phyloP scores from a whole-genome alignment of 164 flowering plant species.

The Magnolia sinica region DNA sequence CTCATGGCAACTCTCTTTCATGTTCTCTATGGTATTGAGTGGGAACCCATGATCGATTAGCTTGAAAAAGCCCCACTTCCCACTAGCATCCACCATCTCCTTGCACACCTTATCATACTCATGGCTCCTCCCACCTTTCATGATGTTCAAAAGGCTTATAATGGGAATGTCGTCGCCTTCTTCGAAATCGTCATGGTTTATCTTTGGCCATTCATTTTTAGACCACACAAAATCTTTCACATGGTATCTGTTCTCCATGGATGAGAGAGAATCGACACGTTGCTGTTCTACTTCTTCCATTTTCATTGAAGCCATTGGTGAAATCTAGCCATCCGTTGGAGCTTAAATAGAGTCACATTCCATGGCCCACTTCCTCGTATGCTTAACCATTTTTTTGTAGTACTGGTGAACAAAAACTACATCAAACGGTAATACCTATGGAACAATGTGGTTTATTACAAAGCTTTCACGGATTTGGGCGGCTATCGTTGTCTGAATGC shows the following conservation, averaged over 20 bases:
- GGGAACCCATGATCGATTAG: conserved; percentile 27
- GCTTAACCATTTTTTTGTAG: neutral
- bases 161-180: conserved; percentile 19
- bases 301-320: conserved; percentile 8
- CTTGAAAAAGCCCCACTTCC: conserved; percentile 33
- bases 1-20: conserved; percentile 11
- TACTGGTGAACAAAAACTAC: neutral
- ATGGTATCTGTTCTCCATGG: conserved; percentile 12
- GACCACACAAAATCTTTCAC: conserved; percentile 32
- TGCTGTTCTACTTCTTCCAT: conserved; percentile 15
- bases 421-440: neutral
- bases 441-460: too few relatives aligned
- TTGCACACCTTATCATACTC: conserved; percentile 20
- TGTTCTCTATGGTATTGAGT: conserved; percentile 13
- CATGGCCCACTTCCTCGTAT: neutral
- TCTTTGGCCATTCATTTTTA: conserved; percentile 29
- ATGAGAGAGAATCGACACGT: conserved; percentile 25
- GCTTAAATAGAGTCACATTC: neutral
- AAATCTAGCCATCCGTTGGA: neutral
- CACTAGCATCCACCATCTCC: conserved; percentile 26
- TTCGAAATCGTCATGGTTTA: conserved; percentile 15
- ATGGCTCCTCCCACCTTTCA: neutral
- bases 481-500: too few relatives aligned
- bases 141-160: conserved; percentile 11
- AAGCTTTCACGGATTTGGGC: too few relatives aligned